Conservation (phyloP, 2,329 filamentous ascomycete species). For the Fusarium duplospermum region DNA sequence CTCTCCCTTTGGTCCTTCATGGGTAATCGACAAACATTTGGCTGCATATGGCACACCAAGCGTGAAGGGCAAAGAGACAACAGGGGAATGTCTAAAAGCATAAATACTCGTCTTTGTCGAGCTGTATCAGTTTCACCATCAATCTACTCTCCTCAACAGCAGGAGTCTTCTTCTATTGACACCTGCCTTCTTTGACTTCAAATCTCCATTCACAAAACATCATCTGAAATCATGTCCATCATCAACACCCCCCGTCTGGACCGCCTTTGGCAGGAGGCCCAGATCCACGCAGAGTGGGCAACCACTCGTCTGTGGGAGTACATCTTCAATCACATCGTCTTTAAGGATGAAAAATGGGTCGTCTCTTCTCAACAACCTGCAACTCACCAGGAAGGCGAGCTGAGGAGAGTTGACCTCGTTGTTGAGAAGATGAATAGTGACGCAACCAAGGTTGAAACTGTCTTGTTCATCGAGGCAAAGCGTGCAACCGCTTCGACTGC, state of each 20-base stretch:
- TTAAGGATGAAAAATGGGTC: not conserved
- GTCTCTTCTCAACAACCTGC: slow-evolving; percentile 1
- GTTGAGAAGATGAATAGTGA: not conserved
- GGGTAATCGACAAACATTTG: not conserved
- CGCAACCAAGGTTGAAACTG: not conserved
- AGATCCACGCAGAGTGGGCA: not conserved
- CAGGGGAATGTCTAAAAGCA: not conserved
- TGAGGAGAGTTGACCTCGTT: not conserved
- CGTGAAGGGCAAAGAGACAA: not conserved
- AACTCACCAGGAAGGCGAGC: not conserved
- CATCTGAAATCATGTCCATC: not conserved
- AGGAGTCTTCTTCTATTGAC: not conserved
- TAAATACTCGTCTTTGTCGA: not conserved
- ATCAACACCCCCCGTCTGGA: slow-evolving; percentile 2
- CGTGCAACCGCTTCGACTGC: not conserved
- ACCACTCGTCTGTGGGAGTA: slow-evolving; percentile 1
- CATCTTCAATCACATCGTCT: not conserved
- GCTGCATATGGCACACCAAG: not conserved
- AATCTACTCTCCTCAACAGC: not conserved
- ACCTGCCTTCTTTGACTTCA: not conserved
- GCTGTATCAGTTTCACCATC: not conserved
- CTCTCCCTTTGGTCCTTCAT: not conserved
- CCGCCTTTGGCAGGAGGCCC: not conserved
- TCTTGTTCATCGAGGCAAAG: not conserved
- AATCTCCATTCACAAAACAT: not conserved